These are phyloP conservation scores for Paracoccidioides brasiliensis DNA, from an alignment of 2,329 filamentous ascomycete species.

Conservation along the genomic window DNA sequence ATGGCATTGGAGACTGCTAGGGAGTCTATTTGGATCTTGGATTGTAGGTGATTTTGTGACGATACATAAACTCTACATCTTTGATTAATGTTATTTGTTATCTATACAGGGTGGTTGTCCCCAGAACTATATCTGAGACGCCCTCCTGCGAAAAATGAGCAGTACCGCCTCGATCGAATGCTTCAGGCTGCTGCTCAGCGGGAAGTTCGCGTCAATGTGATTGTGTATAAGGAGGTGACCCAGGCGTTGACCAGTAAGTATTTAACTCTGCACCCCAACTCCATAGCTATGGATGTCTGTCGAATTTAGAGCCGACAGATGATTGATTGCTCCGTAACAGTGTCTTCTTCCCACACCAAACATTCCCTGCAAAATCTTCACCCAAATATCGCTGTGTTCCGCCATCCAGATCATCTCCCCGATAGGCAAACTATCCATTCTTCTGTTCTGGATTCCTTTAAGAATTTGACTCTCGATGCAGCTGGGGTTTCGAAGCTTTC, in stretches of 20 bases:
- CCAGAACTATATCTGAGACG: constrained; percentile 76
- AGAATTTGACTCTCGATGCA: constrained; percentile 43
- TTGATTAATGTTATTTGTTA: constrained; percentile 58
- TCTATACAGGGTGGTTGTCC: constrained; percentile 66
- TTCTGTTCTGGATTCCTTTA: constrained; percentile 42
- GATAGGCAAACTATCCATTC: constrained; percentile 55
- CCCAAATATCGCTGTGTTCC: constrained; percentile 84
- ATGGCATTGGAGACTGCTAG: constrained; percentile 77
- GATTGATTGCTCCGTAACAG: constrained; percentile 22
- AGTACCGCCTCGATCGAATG: constrained; percentile 76
- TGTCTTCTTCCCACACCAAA: constrained; percentile 71
- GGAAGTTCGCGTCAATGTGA: constrained; percentile 87
- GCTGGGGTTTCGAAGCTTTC: constrained; percentile 51
- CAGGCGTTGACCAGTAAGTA: constrained; percentile 65
- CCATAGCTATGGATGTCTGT: constrained; percentile 5
- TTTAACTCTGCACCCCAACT: constrained; percentile 5
- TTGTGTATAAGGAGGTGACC: constrained; percentile 84
- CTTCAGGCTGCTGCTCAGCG: constrained; percentile 81
- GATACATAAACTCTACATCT: constrained; percentile 52
- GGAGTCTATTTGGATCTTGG: constrained; percentile 88
- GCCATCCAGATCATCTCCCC: constrained; percentile 78
- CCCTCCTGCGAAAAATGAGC: constrained; percentile 67
- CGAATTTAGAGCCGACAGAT: not conserved
- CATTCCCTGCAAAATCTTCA: constrained; percentile 89
- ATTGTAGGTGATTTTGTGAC: constrained; percentile 49